Conservation (phyloP, 2,329 filamentous ascomycete genomes). For the Microdochium nivale region DNA sequence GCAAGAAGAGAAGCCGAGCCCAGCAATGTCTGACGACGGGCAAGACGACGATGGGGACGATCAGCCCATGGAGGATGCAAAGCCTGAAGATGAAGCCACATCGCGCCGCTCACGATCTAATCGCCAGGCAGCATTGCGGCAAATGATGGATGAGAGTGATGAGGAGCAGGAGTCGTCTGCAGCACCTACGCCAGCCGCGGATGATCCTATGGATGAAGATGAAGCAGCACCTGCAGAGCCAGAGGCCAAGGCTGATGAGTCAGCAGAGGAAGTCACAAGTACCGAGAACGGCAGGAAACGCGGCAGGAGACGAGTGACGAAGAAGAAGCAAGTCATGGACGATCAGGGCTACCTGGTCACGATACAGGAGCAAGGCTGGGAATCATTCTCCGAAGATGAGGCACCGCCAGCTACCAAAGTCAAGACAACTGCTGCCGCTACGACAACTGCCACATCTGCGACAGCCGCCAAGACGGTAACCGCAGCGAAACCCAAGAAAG, state of each 20-base stretch:
- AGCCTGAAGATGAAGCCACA: slow-evolving; percentile 9
- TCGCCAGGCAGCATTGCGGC: slow-evolving; percentile 18
- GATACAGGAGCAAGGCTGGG: slow-evolving; percentile 23
- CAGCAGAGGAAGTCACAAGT: slow-evolving; percentile 18
- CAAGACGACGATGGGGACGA: slow-evolving; percentile 22
- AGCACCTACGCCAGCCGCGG: slow-evolving; percentile 10
- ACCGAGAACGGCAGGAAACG: slow-evolving; percentile 16
- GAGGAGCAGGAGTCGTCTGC: slow-evolving; percentile 15
- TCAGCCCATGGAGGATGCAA: slow-evolving; percentile 12
- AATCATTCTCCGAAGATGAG: slow-evolving; percentile 25
- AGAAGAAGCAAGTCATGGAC: slow-evolving; percentile 24
- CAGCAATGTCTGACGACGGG: slow-evolving; percentile 21
- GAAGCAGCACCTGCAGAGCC: slow-evolving; percentile 10
- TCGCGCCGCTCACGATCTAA: slow-evolving; percentile 14
- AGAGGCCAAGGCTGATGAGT: slow-evolving; percentile 13
- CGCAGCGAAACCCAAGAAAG: slow-evolving; percentile 16
- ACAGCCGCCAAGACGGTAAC: slow-evolving; percentile 11
- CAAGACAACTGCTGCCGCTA: slow-evolving; percentile 13
- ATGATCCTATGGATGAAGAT: slow-evolving; percentile 9
- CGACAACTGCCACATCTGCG: slow-evolving; percentile 12
- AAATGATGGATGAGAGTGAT: slow-evolving; percentile 25
- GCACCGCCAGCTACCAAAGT: slow-evolving; percentile 22
- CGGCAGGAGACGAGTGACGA: slow-evolving; percentile 19
- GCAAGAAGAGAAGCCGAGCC: slow-evolving; percentile 11
- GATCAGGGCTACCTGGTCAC: slow-evolving; percentile 25